phyloP scores from a whole-genome alignment of 1,284 basidiomycete species.

The Tylopilus orsonianus region DNA sequence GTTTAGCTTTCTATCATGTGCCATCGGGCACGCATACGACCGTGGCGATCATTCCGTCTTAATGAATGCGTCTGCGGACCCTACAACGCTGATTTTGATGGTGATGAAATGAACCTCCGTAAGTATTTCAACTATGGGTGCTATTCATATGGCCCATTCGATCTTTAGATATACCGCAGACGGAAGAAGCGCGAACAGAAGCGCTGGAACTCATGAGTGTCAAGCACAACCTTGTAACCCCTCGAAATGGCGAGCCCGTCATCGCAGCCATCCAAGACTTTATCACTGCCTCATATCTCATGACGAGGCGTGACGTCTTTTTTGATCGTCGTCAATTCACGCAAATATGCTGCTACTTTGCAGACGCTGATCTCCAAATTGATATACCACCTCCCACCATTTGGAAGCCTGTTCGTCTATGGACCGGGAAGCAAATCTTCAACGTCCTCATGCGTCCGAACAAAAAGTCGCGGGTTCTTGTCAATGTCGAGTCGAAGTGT shows the following conservation, averaged over 20 bases:
- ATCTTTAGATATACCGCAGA: slow-evolving; percentile 89
- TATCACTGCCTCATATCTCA: slow-evolving; percentile 95
- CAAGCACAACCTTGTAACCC: slow-evolving; percentile 96
- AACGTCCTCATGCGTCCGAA: slow-evolving; percentile 97
- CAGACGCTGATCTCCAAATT: slow-evolving; percentile 89
- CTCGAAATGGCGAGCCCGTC: slow-evolving; percentile 97
- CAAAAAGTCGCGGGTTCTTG: slow-evolving; percentile 76
- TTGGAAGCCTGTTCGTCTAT: slow-evolving; percentile 89
- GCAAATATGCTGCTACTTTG: slow-evolving; percentile 95
- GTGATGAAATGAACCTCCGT: slow-evolving; percentile 99
- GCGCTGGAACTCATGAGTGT: slow-evolving; percentile 98
- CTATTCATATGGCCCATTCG: slow-evolving; percentile 3
- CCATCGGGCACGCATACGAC: slow-evolving; percentile 88
- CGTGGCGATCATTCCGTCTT: slow-evolving; percentile 96
- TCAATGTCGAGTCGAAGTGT: slow-evolving; percentile 97
- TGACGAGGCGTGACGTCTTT: slow-evolving; percentile 92
- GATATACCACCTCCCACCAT: slow-evolving; percentile 96
- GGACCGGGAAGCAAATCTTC: slow-evolving; percentile 99
- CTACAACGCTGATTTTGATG: slow-evolving; percentile 99
- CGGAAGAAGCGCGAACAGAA: slow-evolving; percentile 97
- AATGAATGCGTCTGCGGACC: slow-evolving; percentile 99
- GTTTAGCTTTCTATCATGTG: slow-evolving; percentile 96
- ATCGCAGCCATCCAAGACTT: slow-evolving; percentile 99
- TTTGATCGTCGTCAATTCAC: slow-evolving; percentile 95
- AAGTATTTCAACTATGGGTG: slow-evolving; percentile 32